Evolutionary conservation across 2,329 filamentous ascomycete species (phyloP).

Genomic region (Diplodia mutila): DNA sequence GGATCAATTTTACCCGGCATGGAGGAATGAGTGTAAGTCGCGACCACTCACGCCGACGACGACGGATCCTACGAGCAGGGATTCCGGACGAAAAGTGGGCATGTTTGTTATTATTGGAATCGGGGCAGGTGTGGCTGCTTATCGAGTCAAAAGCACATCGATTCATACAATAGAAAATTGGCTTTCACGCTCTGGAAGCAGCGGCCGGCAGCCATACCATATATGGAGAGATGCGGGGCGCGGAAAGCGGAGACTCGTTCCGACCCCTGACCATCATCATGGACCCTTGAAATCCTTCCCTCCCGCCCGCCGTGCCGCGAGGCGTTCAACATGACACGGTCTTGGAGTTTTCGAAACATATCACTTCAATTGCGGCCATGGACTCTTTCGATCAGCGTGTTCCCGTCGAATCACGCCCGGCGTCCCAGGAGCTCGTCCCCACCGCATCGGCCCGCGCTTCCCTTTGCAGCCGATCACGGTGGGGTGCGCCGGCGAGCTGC

Average conservation of each 20-base stretch:
- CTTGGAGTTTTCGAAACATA: background rate
- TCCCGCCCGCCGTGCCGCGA: background rate
- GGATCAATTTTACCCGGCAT: background rate
- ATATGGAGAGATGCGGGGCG: background rate
- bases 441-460: constrained; percentile 1
- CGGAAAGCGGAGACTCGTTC: background rate
- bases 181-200: no score
- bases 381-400: background rate
- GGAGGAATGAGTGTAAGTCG: background rate
- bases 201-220: no score
- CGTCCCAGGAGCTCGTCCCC: background rate
- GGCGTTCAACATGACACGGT: background rate
- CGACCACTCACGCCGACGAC: no score
- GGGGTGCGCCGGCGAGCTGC: background rate
- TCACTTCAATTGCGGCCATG: background rate
- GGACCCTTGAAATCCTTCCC: background rate
- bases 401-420: background rate
- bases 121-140: background rate
- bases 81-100: background rate
- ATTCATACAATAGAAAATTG: background rate
- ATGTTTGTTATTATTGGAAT: background rate
- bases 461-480: background rate
- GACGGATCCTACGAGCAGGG: background rate
- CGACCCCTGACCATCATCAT: background rate
- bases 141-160: background rate